A percentile compares a stretch with the other conserved stretches of the same genome.
Evolutionary conservation across 139 green algal species (phyloP).

Genomic region (Chlamydomonas asymmetrica): DNA sequence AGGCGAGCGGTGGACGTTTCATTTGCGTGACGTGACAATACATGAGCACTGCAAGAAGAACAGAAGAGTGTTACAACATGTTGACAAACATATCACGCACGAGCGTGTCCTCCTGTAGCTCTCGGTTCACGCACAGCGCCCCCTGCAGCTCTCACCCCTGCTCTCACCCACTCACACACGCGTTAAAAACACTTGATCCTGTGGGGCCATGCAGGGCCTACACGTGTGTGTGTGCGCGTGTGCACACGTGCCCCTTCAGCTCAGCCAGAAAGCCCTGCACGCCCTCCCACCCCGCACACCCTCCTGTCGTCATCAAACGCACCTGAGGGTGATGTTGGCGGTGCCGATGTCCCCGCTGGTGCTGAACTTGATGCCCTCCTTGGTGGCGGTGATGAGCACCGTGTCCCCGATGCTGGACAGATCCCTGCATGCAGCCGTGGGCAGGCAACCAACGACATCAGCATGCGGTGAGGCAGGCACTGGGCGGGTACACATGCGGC

Average conservation of each 20-base stretch:
- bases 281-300: neutral
- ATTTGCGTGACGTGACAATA: no score
- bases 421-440: no score
- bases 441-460: no score
- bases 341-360: constrained; percentile 94
- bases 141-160: no score
- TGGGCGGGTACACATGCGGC: no score
- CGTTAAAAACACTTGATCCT: no score
- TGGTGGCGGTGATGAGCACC: constrained; percentile 84
- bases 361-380: constrained; percentile 98
- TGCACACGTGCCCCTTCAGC: neutral
- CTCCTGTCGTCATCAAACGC: neutral
- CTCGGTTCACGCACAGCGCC: constrained; percentile 7
- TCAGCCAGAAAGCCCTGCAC: neutral
- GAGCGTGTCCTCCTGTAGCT: neutral
- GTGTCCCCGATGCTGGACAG: constrained; percentile 91
- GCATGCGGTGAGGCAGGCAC: no score
- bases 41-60: neutral
- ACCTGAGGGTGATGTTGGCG: constrained; percentile 90
- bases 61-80: neutral
- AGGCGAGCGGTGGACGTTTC: no score
- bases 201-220: no score
- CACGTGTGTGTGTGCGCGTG: constrained; percentile 3
- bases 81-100: neutral
- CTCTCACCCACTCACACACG: no score